Evolutionary conservation across 768 basidiomycete genomes (phyloP), one percentile per base, ranked within the genome.

Genomic region (Termitomyces sp.): DNA sequence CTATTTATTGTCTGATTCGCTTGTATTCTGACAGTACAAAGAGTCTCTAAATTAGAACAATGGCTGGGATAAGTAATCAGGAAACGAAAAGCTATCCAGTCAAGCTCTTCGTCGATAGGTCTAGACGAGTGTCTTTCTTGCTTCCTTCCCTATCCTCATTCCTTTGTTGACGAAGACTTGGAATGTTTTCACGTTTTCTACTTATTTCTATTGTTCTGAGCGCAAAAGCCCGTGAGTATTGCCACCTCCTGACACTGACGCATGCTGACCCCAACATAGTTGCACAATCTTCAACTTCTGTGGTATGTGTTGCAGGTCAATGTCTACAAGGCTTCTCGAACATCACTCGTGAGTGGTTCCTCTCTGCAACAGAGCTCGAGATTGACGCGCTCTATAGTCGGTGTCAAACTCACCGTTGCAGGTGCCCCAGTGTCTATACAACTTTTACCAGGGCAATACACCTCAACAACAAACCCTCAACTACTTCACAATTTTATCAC

Each of bases 271-370:
- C 6, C 26, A 14, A 18, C 13, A 3, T 50, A 84, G 82, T 76
- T 67, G 85, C 43, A 13, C 43, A 33, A 52, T 52, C 79, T 63
- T 69, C 75, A 58, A 71, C 85, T 38, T 74, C 76, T 66, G 84
- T 92, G 56, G 77, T 93, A 60, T 92, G 90, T 78, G 76, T 90
- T 88, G 87, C 90, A 69, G 90, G 90, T 64, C 90, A 93, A 87
- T 92, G 91, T 76, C 73, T 92, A 56, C 80, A 91, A 70, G 91
- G 91, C 57, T 81, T 73, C 71, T 83, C 88, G 33, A 92, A 92
- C 67, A 81, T 79, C 24, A 87, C 88, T 65, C 74, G 88, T 85
- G 57, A 35, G 74, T 71, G 3, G n/a, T 6, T 4, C 18, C 43
- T 46, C 3, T 52, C 45, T 45, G 4, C 52, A 5, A 26, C 10